Base-by-base conservation (phyloP, 2,329 filamentous ascomycete species). In the Chaetothyriales sp. region DNA sequence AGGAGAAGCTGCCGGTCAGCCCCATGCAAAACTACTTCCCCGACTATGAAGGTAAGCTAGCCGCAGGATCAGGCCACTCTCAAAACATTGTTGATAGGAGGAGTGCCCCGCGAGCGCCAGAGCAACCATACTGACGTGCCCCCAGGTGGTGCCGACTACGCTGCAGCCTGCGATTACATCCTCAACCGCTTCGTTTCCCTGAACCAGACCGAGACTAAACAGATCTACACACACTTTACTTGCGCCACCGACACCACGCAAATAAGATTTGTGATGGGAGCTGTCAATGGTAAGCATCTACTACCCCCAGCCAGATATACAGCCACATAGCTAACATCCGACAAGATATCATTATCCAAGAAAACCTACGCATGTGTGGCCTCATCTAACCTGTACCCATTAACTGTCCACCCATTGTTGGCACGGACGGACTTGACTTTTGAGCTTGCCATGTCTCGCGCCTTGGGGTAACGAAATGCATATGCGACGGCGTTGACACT, bases 151-250 rank as follows among this genome's bases (percentile, higher is more conserved):
- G 84, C 94, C 61, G 90, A 98, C 70, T 98, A 98, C 65, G 83
- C 84, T 43, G 84, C 87, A 48, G 92, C 92, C 39, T 98, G 92
- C 73, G 90, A 98, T 70, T 98, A 98, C 73, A 96, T 98, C 64
- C 79, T 98, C 56, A 96, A 96, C 78, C 81, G 92, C 66, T 98
- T 98, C 70, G 92, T 96, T 63, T 92, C 86, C 66, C 75, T 98
- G 66, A 98, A 98, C 74, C 92, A 96, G 72, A 90, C 95, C 68
- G 92, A 96, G 75, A 95, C 88, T 50, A 98, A 98, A 77, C 92
- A 98, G 70, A 96, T 98, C 68, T 98, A 98, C 77, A 98, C 92
- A 53, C 92, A 96, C 71, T 98, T 98, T 73, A 98, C 92, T 48
- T 96, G 92, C 68, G 92, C 92, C 55, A 98, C 92, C 47, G 92